Evolutionary conservation across 192 early-diverging fungal genomes (phyloP).

Genomic region (Diversispora eburnea): DNA sequence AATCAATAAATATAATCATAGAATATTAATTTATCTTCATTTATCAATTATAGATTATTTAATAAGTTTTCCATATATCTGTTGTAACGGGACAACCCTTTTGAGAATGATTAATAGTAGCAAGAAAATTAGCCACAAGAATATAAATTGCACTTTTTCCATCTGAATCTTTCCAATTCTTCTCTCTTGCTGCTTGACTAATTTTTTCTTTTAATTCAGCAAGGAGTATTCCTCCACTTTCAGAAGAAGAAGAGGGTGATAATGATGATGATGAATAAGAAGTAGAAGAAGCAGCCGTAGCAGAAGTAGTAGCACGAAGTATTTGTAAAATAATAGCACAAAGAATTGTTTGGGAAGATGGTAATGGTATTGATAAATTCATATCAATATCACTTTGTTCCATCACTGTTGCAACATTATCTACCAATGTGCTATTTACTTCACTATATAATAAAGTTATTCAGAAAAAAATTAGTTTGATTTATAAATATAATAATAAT

Average conservation of each 20-base stretch:
- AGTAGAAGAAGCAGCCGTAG: too few relatives aligned
- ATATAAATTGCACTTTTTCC: slow-evolving; percentile 30
- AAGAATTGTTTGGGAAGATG: slow-evolving; percentile 23
- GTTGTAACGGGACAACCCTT: slow-evolving; percentile 10
- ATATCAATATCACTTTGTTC: background rate
- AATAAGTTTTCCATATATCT: too few relatives aligned
- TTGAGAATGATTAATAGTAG: slow-evolving; percentile 30
- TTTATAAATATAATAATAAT: background rate
- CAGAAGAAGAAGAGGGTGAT: too few relatives aligned
- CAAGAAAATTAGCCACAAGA: slow-evolving; percentile 33
- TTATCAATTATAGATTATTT: too few relatives aligned
- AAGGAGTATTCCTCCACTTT: slow-evolving; percentile 16
- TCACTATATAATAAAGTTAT: background rate
- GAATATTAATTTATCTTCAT: too few relatives aligned
- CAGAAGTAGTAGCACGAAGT: slow-evolving; percentile 16
- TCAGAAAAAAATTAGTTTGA: background rate
- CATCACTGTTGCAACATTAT: background rate
- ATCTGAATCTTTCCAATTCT: slow-evolving; percentile 8
- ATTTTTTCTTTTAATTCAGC: slow-evolving; percentile 26
- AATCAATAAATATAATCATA: too few relatives aligned
- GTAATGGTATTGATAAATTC: background rate
- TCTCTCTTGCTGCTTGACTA: background rate
- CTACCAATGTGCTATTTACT: slow-evolving; percentile 13
- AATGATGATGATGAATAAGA: too few relatives aligned
- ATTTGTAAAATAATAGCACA: slow-evolving; percentile 27